These are phyloP conservation scores for Verticillium klebahnii DNA, from an alignment of 2,329 filamentous ascomycete genomes.

Conservation along the genomic window DNA sequence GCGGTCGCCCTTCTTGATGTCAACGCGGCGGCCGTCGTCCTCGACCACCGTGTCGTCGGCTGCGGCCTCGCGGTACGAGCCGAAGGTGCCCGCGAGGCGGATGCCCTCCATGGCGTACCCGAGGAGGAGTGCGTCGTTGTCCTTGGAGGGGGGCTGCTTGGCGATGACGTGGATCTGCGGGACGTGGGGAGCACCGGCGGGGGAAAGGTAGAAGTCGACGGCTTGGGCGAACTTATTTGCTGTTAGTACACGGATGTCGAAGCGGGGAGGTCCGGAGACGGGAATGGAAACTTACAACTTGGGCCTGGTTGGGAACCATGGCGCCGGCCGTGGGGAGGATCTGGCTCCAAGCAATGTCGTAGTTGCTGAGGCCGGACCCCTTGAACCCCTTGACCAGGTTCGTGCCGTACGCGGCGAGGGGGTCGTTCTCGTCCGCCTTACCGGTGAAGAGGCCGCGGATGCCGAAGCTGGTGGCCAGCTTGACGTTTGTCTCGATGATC, in stretches of 20 bases:
- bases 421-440: constrained; percentile 43
- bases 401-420: constrained; percentile 59
- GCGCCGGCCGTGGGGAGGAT: constrained; percentile 63
- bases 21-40: constrained; percentile 46
- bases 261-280: not conserved
- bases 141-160: constrained; percentile 44
- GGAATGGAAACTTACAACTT: constrained; percentile 44
- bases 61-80: constrained; percentile 53
- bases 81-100: constrained; percentile 60
- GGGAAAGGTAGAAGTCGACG: constrained; percentile 66
- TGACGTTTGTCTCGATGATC: constrained; percentile 61
- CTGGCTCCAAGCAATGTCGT: constrained; percentile 68
- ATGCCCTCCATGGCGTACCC: constrained; percentile 70
- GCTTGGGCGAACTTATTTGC: constrained; percentile 59
- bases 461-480: constrained; percentile 43
- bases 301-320: constrained; percentile 66
- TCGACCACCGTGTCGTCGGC: constrained; percentile 39
- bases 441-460: constrained; percentile 51
- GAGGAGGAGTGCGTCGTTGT: constrained; percentile 59
- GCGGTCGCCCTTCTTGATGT: constrained; percentile 50
- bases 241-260: constrained; percentile 11
- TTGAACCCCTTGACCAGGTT: constrained; percentile 61
- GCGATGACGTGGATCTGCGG: constrained; percentile 59
- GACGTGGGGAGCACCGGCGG: constrained; percentile 49
- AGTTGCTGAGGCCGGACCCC: constrained; percentile 48